Evolutionary conservation across 2,329 filamentous ascomycete species (phyloP), one percentile per base, ranked within the genome.

Genomic region (Paraphaeosphaeria minitans): DNA sequence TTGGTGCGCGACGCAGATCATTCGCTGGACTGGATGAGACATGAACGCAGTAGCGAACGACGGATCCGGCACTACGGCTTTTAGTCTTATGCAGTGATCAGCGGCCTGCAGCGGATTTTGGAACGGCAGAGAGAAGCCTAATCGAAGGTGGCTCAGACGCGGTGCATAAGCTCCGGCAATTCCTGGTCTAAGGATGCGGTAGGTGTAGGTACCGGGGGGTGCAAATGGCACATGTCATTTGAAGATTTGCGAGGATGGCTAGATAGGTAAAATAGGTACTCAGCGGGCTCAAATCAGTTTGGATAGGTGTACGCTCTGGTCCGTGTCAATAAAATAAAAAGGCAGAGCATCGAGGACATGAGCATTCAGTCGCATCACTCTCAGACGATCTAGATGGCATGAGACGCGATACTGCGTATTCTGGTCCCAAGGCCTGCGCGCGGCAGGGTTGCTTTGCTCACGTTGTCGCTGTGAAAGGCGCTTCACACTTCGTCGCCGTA

Each of bases 21-120:
- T 52, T 52, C 22, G 49, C 35, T 42, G 49, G 2, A 27, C 12
- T 12, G 6, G 22, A 10, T 21, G 16, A 29, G 47, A 29, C 35
- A 41, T 21, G 37, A 16, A 2, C 35, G 29, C 16, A 12, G 16
- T 27, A 21, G 48, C 16, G 19, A 50, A 24, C 12, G 33, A 50
- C 48, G 33, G 49, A 19, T 29, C 21, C 35, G 14, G 21, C 19
- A 29, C 49, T 52, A 52, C 35, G 37, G 49, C 35, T 41, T 52
- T 41, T 52, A 52, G 35, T 41, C 49, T 42, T 42, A 42, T 52
- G 49, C 37, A 29, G 16, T 24, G 49, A 52, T 42, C 49, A 41
- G 49, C 49, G 16, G 24, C 21, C 33, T 41, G 49, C 49, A 41
- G 37, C 35, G 14, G 3, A 21, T 4, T 12, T 19, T 50, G 19